Conservation (phyloP, 495 filamentous ascomycete species). For the Bacidia rubella region DNA sequence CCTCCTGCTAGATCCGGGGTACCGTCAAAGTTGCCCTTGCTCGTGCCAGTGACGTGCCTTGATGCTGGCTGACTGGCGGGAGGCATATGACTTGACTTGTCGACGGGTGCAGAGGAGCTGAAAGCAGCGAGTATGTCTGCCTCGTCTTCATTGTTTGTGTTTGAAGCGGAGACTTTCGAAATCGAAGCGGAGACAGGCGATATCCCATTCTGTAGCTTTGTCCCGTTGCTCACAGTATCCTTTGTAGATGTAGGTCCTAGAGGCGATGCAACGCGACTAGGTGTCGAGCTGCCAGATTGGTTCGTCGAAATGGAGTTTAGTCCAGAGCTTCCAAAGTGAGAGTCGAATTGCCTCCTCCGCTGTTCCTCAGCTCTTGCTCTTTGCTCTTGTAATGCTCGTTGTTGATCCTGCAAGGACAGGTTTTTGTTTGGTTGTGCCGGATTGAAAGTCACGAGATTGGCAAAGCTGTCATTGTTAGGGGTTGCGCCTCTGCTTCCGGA, state of each 20-base stretch:
- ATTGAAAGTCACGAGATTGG: slow-evolving; percentile 69
- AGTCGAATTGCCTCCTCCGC: slow-evolving; percentile 49
- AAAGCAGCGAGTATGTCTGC: slow-evolving; percentile 54
- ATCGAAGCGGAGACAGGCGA: too few species aligned
- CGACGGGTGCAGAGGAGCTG: slow-evolving; percentile 44
- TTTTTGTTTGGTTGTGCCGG: slow-evolving; percentile 52
- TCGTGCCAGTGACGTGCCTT: neutral
- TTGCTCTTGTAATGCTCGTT: slow-evolving; percentile 67
- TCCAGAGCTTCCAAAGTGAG: slow-evolving; percentile 54
- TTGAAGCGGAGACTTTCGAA: neutral
- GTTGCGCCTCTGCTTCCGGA: slow-evolving; percentile 40
- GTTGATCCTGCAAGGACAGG: slow-evolving; percentile 70
- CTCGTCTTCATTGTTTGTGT: slow-evolving; percentile 29
- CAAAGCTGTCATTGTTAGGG: slow-evolving; percentile 70
- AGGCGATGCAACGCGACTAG: slow-evolving; percentile 15
- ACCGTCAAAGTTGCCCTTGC: neutral
- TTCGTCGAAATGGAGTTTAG: slow-evolving; percentile 59
- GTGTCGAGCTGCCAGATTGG: slow-evolving; percentile 34
- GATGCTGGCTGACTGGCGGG: neutral
- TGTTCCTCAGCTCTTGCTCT: slow-evolving; percentile 64
- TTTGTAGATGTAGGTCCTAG: slow-evolving; percentile 12
- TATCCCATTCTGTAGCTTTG: neutral
- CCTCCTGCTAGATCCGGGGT: neutral
- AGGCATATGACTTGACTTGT: slow-evolving; percentile 44
- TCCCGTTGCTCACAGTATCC: slow-evolving; percentile 3